Evolutionary conservation across 169 alveolate genomes (phyloP).

Genomic region (Plasmodium fragile): DNA sequence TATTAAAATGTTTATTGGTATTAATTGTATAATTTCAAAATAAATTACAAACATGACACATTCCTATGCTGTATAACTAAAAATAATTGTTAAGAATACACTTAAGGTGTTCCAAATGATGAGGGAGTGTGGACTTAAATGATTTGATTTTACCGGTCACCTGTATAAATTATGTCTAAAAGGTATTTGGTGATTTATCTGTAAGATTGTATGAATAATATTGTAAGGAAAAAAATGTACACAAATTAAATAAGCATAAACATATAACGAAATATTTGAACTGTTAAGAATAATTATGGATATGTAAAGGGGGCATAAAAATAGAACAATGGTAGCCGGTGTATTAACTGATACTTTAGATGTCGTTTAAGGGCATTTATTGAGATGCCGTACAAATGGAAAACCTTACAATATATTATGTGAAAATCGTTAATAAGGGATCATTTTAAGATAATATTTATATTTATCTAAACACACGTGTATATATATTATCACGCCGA

Average conservation of each 20-base stretch:
- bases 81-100: neutral
- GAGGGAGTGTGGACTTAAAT: neutral
- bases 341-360: neutral
- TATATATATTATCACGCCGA: neutral
- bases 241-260: neutral
- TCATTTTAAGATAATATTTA: neutral
- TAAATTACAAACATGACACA: neutral
- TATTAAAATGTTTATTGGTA: neutral
- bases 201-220: neutral
- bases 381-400: neutral
- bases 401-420: neutral
- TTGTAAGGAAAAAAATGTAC: neutral
- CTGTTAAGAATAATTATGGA: neutral
- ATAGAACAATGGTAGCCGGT: neutral
- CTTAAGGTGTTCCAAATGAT: neutral
- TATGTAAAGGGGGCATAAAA: neutral
- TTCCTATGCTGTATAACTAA: neutral
- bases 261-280: neutral
- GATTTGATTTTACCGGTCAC: neutral
- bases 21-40: neutral
- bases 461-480: neutral
- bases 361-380: neutral
- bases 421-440: neutral
- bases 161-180: neutral
- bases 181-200: neutral